Evolutionary conservation across 176 grass and related monocot species (phyloP), one percentile per base, ranked within the genome.

Genomic region (Musa beccarii): DNA sequence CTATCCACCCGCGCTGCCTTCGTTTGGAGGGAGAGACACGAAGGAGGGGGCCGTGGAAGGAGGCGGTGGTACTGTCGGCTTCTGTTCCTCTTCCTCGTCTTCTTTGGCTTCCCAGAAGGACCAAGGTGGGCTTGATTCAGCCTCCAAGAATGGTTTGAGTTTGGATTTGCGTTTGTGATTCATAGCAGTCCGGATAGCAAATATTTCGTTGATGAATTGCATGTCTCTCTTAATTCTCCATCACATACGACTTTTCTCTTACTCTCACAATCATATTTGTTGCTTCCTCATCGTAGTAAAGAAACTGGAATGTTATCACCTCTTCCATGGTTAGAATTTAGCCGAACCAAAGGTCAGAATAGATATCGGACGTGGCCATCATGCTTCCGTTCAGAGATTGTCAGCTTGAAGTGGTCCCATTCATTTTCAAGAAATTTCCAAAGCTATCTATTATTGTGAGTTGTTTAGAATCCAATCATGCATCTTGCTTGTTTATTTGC

Each of bases 161-260:
- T 91, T 96, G 77, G 89, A 96, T 89, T 86, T 96, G 81, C 85
- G 81, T 71, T 86, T 96, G 83, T 96, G 89, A 43, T 61, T n/a
- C 57, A n/a, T 61, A 61, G 56, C 24, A 74, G 64, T 84, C 83
- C 34, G 74, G 64, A 71, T 78, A 11, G 28, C 8, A 28, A 29
- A 16, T 7, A 34, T 26, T 68, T 43, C 24, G 25, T 29, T 23
- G 34, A 34, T 16, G 24, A 29, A 34, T 68, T 34, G 12, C 16
- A 68, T 15, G 1, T 26, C 34, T 29, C 28, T 34, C 11, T 68
- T 34, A 68, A 12, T 34, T 68, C 34, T 68, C 10, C 15, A 7
- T 68, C 57, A 61, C 57, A 61, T 0, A 5, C 34, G 6, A 43
- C 34, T 43, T 43, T 43, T 43, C 34, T 43, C 34, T 43, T 5